Evolutionary conservation across 805 yeast genomes (phyloP).

Genomic region (Saturnispora ahearnii): DNA sequence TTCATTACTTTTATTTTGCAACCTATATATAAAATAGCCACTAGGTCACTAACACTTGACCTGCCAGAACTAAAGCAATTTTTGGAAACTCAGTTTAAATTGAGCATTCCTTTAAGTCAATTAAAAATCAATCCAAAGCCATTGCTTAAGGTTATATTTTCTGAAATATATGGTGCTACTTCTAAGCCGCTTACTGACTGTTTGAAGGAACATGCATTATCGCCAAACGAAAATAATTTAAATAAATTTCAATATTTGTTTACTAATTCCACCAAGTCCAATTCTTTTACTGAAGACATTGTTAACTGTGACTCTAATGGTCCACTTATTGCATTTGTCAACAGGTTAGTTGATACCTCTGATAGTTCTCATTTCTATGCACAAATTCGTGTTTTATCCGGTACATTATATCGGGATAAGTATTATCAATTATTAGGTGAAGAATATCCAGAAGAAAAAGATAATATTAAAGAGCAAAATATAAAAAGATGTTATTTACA

Average conservation of each 20-base stretch:
- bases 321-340: constrained; percentile 42
- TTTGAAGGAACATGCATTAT: constrained; percentile 26
- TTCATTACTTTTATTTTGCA: constrained; percentile 60
- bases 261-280: constrained; percentile 12
- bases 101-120: constrained; percentile 30
- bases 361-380: constrained; percentile 47
- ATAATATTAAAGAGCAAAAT: constrained; percentile 26
- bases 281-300: constrained; percentile 18
- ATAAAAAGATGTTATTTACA: constrained; percentile 42
- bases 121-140: constrained; percentile 49
- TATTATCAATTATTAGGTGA: constrained; percentile 51
- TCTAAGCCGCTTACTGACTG: constrained; percentile 45
- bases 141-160: constrained; percentile 46
- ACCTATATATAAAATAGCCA: constrained; percentile 72
- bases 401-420: constrained; percentile 42
- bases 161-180: constrained; percentile 43
- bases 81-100: constrained; percentile 41
- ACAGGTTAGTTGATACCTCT: constrained; percentile 48
- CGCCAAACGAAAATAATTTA: constrained; percentile 31
- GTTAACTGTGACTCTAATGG: constrained; percentile 30
- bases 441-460: constrained; percentile 42
- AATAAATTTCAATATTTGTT: constrained; percentile 20
- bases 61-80: constrained; percentile 34
- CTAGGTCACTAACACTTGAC: constrained; percentile 49
- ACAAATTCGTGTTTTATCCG: constrained; percentile 54